phyloP scores from a whole-genome alignment of 352 stramenopile genomes.

The Globisporangium uncinulatum region DNA sequence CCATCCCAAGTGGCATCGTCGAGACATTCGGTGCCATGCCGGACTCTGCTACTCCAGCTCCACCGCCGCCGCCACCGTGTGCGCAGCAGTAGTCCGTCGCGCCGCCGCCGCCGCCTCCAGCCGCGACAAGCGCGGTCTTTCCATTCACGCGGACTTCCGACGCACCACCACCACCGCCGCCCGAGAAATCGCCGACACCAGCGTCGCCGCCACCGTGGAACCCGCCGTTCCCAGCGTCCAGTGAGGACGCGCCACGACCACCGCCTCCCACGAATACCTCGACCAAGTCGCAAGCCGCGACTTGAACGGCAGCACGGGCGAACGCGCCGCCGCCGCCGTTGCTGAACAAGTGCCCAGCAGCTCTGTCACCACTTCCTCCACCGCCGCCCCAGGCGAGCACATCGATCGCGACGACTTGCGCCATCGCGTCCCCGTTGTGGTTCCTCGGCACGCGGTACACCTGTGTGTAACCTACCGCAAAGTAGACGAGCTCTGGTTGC shows the following conservation, averaged over 20 bases:
- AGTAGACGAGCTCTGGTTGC: conserved; percentile 33
- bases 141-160: conserved; percentile 44
- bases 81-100: conserved; percentile 75
- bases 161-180: conserved; percentile 59
- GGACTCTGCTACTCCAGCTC: conserved; percentile 21
- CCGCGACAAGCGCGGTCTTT: conserved; percentile 53
- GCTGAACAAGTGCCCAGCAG: conserved; percentile 9
- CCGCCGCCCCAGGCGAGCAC: conserved; percentile 78
- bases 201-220: conserved; percentile 68
- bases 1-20: conserved; percentile 10
- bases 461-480: conserved; percentile 31
- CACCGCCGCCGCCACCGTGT: conserved; percentile 44
- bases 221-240: conserved; percentile 28
- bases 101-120: conserved; percentile 63
- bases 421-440: conserved; percentile 9
- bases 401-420: conserved; percentile 54
- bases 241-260: conserved; percentile 19
- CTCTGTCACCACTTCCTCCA: conserved; percentile 44
- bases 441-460: conserved; percentile 23
- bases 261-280: conserved; percentile 61
- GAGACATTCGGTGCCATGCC: conserved; percentile 40
- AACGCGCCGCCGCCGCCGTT: conserved; percentile 75
- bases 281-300: conserved; percentile 36
- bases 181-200: conserved; percentile 41
- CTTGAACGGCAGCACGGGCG: conserved; percentile 40